A percentile compares a stretch with the other conserved stretches of the same genome.
These are phyloP conservation scores for Neurospora sublineolata DNA, from an alignment of 495 filamentous ascomycete genomes.

Conservation along the genomic window DNA sequence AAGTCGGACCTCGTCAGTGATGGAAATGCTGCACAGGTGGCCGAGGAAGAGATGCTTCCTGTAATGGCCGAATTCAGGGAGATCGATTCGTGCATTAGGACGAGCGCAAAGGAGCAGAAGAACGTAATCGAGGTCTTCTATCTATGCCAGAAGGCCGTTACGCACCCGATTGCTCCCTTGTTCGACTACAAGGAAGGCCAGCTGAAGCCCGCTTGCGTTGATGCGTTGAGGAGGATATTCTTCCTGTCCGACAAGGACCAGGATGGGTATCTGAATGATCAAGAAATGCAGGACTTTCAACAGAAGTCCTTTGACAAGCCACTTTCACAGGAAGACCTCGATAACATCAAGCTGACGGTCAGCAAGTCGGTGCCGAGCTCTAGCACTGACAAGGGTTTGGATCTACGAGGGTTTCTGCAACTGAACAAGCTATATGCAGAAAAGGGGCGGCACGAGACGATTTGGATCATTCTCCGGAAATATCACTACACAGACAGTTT, in stretches of 20 bases:
- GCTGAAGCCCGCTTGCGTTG: conserved; percentile 77
- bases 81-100: conserved; percentile 93
- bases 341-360: conserved; percentile 79
- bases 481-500: conserved; percentile 95
- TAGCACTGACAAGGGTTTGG: conserved; percentile 60
- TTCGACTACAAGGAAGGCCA: conserved; percentile 89
- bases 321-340: conserved; percentile 62
- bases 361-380: conserved; percentile 53
- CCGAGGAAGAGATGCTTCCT: conserved; percentile 95
- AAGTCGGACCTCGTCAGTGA: conserved; percentile 70
- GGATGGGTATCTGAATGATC: conserved; percentile 85
- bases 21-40: conserved; percentile 61
- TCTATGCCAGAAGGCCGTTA: conserved; percentile 96
- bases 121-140: conserved; percentile 98
- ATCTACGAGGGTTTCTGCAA: conserved; percentile 68
- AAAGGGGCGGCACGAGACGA: conserved; percentile 94
- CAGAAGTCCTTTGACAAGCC: conserved; percentile 81
- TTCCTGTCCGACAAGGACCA: conserved; percentile 94
- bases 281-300: conserved; percentile 85
- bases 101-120: conserved; percentile 84
- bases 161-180: conserved; percentile 89
- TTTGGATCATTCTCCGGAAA: conserved; percentile 92
- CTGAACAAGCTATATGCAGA: conserved; percentile 94
- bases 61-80: conserved; percentile 98
- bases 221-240: conserved; percentile 80